Evolutionary conservation across 495 filamentous ascomycete genomes (phyloP), one percentile per base, ranked within the genome.

Genomic region (Astrocystis sublimbata): DNA sequence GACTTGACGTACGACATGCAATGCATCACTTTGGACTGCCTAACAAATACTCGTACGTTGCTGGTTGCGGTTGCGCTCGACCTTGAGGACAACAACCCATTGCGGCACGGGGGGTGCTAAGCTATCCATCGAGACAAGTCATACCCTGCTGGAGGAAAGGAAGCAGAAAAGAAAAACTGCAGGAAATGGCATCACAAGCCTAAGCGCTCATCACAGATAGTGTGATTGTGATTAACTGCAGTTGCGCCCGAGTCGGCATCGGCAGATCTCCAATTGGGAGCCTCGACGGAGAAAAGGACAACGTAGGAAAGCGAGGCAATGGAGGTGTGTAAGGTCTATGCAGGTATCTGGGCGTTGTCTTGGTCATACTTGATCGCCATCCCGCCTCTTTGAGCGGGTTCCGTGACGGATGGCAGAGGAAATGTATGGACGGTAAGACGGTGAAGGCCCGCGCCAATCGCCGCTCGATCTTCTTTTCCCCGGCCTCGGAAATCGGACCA

Each of bases 151-250:
- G 24, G 23, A 17, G 9, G 12, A 9, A n/a, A 12, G 24, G 41
- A 23, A 33, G 19, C 4, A 3, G n/a, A 7, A 45, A 6, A 45
- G 4, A 40, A 10, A 33, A 10, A 38, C 2, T 21, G 40, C 19
- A 54, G 3, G 8, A 40, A 4, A 13, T 1, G 30, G 35, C 30
- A 23, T 56, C 53, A 30, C 38, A 28, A 42, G 2, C 17, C 36
- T 26, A 42, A 56, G 36, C 54, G 56, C 45, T 19, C 57, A n/a
- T 50, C 57, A 10, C 45, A 21, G 23, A 35, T 26, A 57, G 19
- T 61, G 58, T 61, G 58, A 62, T 61, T 45, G 58, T 54, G 50
- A 54, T n/a, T n/a, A n/a, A n/a, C 28, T 62, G 38, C 49, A 28
- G 28, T 31, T 50, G 58, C 47, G 47, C 50, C 31, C n/a, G n/a